Base-by-base conservation (phyloP, 2,329 filamentous ascomycete genomes). In the Ciborinia camelliae region DNA sequence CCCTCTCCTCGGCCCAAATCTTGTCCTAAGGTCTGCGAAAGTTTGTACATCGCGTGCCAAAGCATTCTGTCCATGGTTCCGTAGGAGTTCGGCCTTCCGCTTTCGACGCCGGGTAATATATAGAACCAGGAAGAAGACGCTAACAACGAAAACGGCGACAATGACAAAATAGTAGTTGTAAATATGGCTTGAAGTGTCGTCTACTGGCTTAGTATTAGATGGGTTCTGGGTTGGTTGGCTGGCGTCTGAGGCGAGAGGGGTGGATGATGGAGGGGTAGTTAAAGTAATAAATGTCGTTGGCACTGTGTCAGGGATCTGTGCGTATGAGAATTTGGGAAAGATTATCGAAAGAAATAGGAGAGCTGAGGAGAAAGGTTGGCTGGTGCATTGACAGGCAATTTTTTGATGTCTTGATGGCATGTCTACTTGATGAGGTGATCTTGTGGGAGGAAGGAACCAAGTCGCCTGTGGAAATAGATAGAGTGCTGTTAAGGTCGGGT, bases 81-180 rank as follows among this genome's bases (percentile, higher is more conserved):
- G 64, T n/a, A 66, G 35, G 3, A 69, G 32, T 2, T 63, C 65
- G 10, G 67, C 67, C 61, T 70, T 72, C 35, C 63, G 65, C 50
- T 69, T 70, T 48, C 66, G 69, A 7, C 77, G 76, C 14, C 80
- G 79, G 18, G 78, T 76, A 60, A 81, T 75, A 59, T 83, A 75
- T 52, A 82, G 73, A 67, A 81, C 78, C 20, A 78, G 68, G 18
- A 77, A 73, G 30, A 78, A 68, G 52, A 78, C 75, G 37, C 82
- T 55, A 4, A 82, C 64, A 5, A 80, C 73, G 53, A 81, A 77
- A 65, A 83, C 73, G 64, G 79, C 75, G 57, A 84, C 71, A 15
- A 86, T 77, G 32, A 83, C 79, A 55, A 87, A 74, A 59, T 74
- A 79, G 76, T 85, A 86, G 69, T 83, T 79, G 74, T 86, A 83